Evolutionary conservation across 2,329 filamentous ascomycete species (phyloP).

Genomic region (Metarhizium robertsii): DNA sequence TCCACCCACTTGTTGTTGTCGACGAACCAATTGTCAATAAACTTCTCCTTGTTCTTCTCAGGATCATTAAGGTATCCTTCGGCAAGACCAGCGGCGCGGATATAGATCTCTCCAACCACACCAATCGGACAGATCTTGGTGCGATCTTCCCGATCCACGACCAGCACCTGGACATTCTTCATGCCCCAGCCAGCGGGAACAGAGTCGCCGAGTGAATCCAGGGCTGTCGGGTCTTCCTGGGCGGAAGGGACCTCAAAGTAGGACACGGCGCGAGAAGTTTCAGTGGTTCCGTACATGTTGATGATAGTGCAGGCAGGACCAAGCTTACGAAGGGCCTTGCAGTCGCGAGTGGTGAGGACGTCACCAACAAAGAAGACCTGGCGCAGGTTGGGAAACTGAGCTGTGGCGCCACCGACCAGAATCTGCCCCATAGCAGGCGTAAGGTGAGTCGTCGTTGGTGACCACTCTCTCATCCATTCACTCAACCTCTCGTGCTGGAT

Average conservation of each 20-base stretch:
- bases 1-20: constrained; percentile 61
- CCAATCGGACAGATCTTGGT: constrained; percentile 68
- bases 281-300: constrained; percentile 85
- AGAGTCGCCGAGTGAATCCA: constrained; percentile 49
- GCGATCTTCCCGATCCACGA: constrained; percentile 61
- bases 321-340: constrained; percentile 63
- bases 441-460: constrained; percentile 73
- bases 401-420: constrained; percentile 71
- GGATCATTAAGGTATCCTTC: constrained; percentile 63
- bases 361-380: constrained; percentile 89
- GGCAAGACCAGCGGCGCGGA: constrained; percentile 74
- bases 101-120: constrained; percentile 75
- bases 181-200: constrained; percentile 82
- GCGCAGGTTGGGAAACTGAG: constrained; percentile 67
- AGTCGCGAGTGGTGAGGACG: constrained; percentile 77
- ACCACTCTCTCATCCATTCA: constrained; percentile 76
- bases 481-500: constrained; percentile 78
- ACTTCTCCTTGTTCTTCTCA: constrained; percentile 62
- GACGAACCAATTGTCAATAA: constrained; percentile 79
- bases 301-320: constrained; percentile 67
- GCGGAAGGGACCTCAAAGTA: constrained; percentile 70
- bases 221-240: constrained; percentile 44
- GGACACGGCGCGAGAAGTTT: constrained; percentile 71
- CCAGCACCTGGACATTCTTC: constrained; percentile 78
- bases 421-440: constrained; percentile 97